Percentiles rank a stretch among this genome's conserved stretches.
phyloP scores from a whole-genome alignment of 1,284 basidiomycete species.

The Farysia itapuensis region DNA sequence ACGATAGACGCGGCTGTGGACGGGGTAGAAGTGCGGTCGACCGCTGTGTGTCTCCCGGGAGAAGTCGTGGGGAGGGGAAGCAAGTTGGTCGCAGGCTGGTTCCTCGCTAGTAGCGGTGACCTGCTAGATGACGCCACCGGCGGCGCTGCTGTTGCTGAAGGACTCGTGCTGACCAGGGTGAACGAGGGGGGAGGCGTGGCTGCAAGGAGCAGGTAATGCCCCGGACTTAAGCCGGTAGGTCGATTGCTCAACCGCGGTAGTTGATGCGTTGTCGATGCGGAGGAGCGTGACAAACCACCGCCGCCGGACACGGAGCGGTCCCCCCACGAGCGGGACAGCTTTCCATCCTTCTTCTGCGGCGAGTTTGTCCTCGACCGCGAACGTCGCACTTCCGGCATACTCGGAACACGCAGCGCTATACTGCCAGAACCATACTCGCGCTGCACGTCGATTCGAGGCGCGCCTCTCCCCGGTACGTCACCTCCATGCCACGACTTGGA shows the following conservation, averaged over 20 bases:
- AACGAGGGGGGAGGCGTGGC: conserved; percentile 15
- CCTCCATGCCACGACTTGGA: conserved; percentile 9
- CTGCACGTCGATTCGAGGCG: too few species aligned
- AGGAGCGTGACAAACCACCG: conserved; percentile 9
- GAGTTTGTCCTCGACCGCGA: conserved; percentile 29
- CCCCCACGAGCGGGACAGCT: conserved; percentile 13
- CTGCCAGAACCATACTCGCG: too few species aligned
- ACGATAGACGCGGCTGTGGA: conserved; percentile 20
- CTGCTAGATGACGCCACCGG: too few species aligned
- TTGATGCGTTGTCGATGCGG: conserved; percentile 3
- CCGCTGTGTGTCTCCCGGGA: neutral
- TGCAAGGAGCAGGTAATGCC: conserved; percentile 28
- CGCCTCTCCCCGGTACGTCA: conserved; percentile 1
- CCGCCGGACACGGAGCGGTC: conserved; percentile 5
- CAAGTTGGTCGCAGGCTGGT: too few species aligned
- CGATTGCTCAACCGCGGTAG: conserved; percentile 6
- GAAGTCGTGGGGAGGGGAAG: neutral
- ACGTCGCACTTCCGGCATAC: too few species aligned
- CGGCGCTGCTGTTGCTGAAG: neutral
- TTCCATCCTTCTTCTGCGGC: conserved; percentile 5
- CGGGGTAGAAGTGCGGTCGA: conserved; percentile 1
- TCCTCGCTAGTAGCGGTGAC: too few species aligned
- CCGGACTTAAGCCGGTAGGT: conserved; percentile 23
- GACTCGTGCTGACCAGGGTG: conserved; percentile 2
- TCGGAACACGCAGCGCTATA: too few species aligned